These are phyloP conservation scores for Cymbopogon flexuosus DNA, from an alignment of 202 grass and related monocot species.

Conservation along the genomic window DNA sequence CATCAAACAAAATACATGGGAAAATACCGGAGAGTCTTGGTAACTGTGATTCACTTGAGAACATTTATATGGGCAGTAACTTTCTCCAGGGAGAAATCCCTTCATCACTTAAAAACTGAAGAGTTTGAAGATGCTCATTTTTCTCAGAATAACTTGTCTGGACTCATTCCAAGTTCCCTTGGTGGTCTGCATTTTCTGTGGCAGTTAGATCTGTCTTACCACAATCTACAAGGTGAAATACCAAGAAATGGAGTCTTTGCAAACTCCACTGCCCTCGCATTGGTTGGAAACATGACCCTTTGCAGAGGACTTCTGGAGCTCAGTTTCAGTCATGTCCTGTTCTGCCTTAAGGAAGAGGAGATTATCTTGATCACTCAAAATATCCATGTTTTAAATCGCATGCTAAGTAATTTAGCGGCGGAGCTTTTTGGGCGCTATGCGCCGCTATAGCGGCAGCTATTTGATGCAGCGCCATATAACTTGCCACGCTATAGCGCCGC, in stretches of 20 bases:
- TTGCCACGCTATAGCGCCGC: no score
- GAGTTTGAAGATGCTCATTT: slow-evolving; percentile 15
- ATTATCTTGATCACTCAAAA: background rate
- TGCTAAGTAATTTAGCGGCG: no score
- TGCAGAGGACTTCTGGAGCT: slow-evolving; percentile 16
- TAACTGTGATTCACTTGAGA: slow-evolving; percentile 4
- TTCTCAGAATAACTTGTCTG: slow-evolving; percentile 13
- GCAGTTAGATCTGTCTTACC: slow-evolving; percentile 21
- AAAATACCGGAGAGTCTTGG: slow-evolving; percentile 22
- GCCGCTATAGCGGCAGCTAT: no score
- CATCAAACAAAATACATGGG: slow-evolving; percentile 24
- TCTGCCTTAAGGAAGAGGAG: background rate
- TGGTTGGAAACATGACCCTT: slow-evolving; percentile 12
- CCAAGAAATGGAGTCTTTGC: slow-evolving; percentile 8
- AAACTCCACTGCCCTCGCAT: slow-evolving; percentile 7
- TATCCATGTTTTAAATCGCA: no score
- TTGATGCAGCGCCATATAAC: no score
- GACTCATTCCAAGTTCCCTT: background rate
- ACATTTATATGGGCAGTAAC: slow-evolving; percentile 21
- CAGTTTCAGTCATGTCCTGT: slow-evolving; percentile 1
- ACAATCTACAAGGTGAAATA: slow-evolving; percentile 17
- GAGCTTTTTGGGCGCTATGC: no score
- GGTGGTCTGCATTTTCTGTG: background rate
- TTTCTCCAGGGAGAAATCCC: slow-evolving; percentile 24
- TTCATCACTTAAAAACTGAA: slow-evolving; percentile 26